phyloP scores from a whole-genome alignment of 176 grass and related monocot genomes.

The Pontederia paniculata region DNA sequence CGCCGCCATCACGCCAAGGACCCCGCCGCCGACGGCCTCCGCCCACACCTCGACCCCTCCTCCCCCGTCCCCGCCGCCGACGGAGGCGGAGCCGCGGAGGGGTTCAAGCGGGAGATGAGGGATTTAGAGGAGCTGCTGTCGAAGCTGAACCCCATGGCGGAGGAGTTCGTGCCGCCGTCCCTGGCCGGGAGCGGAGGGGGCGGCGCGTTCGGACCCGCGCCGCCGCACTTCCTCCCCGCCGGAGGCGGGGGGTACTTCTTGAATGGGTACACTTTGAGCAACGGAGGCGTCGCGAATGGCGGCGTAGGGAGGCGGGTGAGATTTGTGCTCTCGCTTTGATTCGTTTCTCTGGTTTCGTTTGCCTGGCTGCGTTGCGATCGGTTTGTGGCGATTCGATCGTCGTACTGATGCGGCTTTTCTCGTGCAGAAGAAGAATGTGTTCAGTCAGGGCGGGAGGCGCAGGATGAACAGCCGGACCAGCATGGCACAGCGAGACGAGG shows the following conservation, averaged over 20 bases:
- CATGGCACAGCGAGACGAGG: slow-evolving; percentile 83
- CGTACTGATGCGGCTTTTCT: not conserved
- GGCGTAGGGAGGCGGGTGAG: slow-evolving; percentile 26
- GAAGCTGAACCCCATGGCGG: slow-evolving; percentile 99
- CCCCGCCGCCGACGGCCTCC: slow-evolving; percentile 1
- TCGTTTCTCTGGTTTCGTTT: not conserved
- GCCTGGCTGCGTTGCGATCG: too few species aligned
- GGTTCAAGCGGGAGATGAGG: slow-evolving; percentile 72
- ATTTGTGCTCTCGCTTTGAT: not conserved
- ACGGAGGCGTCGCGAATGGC: slow-evolving; percentile 24
- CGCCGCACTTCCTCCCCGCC: slow-evolving; percentile 4
- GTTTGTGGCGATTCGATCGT: too few species aligned
- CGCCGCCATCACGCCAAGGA: not conserved
- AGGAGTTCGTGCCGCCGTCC: slow-evolving; percentile 92
- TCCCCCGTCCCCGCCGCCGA: not conserved
- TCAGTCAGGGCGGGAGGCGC: slow-evolving; percentile 45
- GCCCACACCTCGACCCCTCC: slow-evolving; percentile 3
- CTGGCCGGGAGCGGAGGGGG: slow-evolving; percentile 18
- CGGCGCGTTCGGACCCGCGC: too few species aligned
- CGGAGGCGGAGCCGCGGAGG: slow-evolving; percentile 9
- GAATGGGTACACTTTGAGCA: slow-evolving; percentile 20
- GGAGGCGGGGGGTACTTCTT: slow-evolving; percentile 36
- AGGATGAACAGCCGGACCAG: slow-evolving; percentile 74
- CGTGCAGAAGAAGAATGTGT: slow-evolving; percentile 51
- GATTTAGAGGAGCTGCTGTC: slow-evolving; percentile 97